Evolutionary conservation across 169 alveolate species (phyloP), one percentile per base, ranked within the genome.

Genomic region (Theileria annulata): DNA sequence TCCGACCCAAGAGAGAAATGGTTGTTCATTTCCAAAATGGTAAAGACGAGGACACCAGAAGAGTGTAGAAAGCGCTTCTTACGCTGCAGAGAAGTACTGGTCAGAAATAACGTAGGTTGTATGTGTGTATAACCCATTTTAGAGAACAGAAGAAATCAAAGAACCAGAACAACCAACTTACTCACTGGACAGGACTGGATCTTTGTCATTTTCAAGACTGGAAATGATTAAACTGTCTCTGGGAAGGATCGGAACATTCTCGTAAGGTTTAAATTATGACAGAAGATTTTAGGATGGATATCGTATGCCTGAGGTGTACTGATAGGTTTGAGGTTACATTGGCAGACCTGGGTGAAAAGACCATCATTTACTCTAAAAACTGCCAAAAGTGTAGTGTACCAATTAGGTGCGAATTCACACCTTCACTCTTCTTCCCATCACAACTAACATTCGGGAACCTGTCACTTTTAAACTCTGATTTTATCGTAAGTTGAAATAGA

Each of bases 11-110:
- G 15, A n/a, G 47, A 82, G 75, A 23, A 71, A 30, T 82, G 88
- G 88, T 23, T 78, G 3, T 49, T 78, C 1, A 78, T 82, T 13
- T 69, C 88, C 21, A 66, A 42, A n/a, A 23, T 82, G 4, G 88
- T 82, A n/a, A 82, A 82, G 85, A 82, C 88, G 2, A 82, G 77
- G 69, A 82, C 77, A 19, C 79, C 88, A 3, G 88, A 76, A n/a
- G 85, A 82, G 62, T 82, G 88, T 68, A 70, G 88, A 12, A 78
- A 66, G 10, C 59, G 88, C n/a, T 82, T 75, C 42, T 60, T 71
- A 49, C 71, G 88, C 12, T 75, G 85, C n/a, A 37, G 88, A 0
- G 87, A 82, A 54, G 75, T 60, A 25, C 71, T 80, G 58, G 35
- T 74, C 31, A 80, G 58, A 47, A 82, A 82, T 33, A 35, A 25